Evolutionary conservation across 352 stramenopile species (phyloP), one percentile per base, ranked within the genome.

Genomic region (Globisporangium nodosum): DNA sequence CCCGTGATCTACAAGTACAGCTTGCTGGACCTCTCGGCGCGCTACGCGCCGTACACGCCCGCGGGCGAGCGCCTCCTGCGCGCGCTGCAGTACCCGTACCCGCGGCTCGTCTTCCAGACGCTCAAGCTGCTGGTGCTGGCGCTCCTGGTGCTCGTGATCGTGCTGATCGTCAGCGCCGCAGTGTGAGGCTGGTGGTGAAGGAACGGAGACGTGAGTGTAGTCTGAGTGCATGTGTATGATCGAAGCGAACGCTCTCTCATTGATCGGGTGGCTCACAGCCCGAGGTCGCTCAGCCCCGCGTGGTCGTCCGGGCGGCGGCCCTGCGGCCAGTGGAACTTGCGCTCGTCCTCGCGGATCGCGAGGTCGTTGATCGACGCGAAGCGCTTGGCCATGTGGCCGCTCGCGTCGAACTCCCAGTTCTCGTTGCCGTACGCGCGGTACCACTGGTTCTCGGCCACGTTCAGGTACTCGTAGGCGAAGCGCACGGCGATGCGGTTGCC

Each of bases 351-450:
- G 12, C 61, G 21, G 60, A 96, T 97, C 0, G 70, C 54, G 0
- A 95, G 63, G 66, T 97, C 87, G 61, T 97, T 96, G 71, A 96
- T 96, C 50, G 66, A 85, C 30, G 87, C 87, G 69, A 87, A 88
- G 49, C 88, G 84, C 69, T 82, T 68, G n/a, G 81, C 70, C 87
- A 96, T 96, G 60, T 80, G 77, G 3, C 89, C 89, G 21, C 81
- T 37, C 8, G 73, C 73, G 46, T 96, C 74, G 63, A 96, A 97
- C 53, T 85, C 79, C 87, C 89, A 97, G 65, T 96, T 94, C 64
- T 96, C 88, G 51, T 96, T 96, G 49, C 88, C 88, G 56, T 96
- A 91, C 24, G 84, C 71, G 13, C 87, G 85, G 45, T 76, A 91
- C 84, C 87, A 96, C 58, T 96, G 76, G 15, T 74, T 59, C 13